phyloP scores from a whole-genome alignment of 352 stramenopile species.

The Phytophthora hybrid region DNA sequence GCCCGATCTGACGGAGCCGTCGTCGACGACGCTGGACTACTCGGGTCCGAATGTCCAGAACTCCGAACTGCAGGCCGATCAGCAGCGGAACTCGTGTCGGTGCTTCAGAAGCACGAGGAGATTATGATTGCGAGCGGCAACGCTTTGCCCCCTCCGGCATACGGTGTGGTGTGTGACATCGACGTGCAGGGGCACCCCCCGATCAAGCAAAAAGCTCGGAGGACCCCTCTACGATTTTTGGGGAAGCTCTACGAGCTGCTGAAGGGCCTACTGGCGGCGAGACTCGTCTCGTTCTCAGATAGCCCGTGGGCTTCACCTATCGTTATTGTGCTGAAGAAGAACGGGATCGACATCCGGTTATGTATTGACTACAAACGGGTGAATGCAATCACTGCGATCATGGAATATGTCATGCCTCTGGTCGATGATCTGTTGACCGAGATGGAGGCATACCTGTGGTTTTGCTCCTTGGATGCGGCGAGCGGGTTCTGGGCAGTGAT shows the following conservation, averaged over 20 bases:
- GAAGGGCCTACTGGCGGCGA: neutral
- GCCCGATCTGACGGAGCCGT: too few relatives aligned
- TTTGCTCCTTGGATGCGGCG: slow-evolving; percentile 6
- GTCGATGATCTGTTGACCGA: neutral
- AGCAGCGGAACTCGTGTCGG: too few relatives aligned
- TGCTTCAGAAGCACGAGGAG: too few relatives aligned
- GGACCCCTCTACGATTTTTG: too few relatives aligned
- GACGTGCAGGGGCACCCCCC: neutral
- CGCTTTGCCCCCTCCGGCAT: too few relatives aligned
- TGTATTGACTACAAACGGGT: neutral
- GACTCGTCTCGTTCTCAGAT: neutral
- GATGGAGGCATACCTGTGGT: neutral
- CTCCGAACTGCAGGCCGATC: too few relatives aligned
- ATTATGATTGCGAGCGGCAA: too few relatives aligned
- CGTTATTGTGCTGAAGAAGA: slow-evolving; percentile 12
- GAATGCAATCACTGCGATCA: neutral
- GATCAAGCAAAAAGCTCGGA: too few relatives aligned
- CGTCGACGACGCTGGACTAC: too few relatives aligned
- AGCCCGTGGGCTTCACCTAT: slow-evolving; percentile 7
- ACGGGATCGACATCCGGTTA: neutral
- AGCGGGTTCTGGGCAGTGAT: neutral
- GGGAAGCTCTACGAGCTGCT: slow-evolving; percentile 15
- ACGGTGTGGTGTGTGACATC: too few relatives aligned
- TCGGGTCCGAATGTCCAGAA: too few relatives aligned
- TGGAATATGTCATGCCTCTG: neutral